Evolutionary conservation across 2,329 filamentous ascomycete genomes (phyloP).

Genomic region (Aschersonia sp.): DNA sequence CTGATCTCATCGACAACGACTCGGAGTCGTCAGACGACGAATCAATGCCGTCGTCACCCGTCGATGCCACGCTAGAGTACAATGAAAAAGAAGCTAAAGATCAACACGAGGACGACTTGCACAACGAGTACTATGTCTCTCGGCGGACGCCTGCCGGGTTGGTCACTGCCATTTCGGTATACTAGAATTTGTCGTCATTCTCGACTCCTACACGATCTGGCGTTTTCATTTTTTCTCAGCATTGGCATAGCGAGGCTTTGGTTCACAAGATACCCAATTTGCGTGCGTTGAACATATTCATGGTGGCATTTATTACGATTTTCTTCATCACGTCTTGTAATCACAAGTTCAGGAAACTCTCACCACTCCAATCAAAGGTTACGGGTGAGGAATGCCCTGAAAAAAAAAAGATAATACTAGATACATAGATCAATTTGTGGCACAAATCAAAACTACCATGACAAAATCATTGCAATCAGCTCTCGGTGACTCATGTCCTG

Average conservation of each 20-base stretch:
- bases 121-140: conserved; percentile 39
- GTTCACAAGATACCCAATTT: conserved; percentile 13
- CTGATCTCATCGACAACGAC: conserved; percentile 56
- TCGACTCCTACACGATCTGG: conserved; percentile 1
- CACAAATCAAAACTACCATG: too few relatives aligned
- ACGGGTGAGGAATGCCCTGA: too few relatives aligned
- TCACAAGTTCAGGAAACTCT: too few relatives aligned
- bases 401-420: too few relatives aligned
- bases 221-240: conserved; percentile 7
- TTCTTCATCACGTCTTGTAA: too few relatives aligned
- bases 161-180: conserved; percentile 42
- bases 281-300: background rate
- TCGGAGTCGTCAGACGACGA: conserved; percentile 61
- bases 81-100: conserved; percentile 37
- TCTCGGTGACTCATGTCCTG: too few relatives aligned
- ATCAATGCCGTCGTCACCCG: conserved; percentile 62
- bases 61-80: conserved; percentile 42
- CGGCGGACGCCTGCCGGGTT: conserved; percentile 34
- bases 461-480: too few relatives aligned
- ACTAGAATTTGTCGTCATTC: conserved; percentile 20
- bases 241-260: conserved; percentile 15
- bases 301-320: too few relatives aligned
- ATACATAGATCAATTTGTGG: too few relatives aligned
- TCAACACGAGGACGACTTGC: conserved; percentile 31
- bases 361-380: too few relatives aligned